Percentiles rank a stretch among this genome's conserved stretches.
Conservation (phyloP, 2,329 filamentous ascomycete genomes). For the Hymenoscyphus occultus region DNA sequence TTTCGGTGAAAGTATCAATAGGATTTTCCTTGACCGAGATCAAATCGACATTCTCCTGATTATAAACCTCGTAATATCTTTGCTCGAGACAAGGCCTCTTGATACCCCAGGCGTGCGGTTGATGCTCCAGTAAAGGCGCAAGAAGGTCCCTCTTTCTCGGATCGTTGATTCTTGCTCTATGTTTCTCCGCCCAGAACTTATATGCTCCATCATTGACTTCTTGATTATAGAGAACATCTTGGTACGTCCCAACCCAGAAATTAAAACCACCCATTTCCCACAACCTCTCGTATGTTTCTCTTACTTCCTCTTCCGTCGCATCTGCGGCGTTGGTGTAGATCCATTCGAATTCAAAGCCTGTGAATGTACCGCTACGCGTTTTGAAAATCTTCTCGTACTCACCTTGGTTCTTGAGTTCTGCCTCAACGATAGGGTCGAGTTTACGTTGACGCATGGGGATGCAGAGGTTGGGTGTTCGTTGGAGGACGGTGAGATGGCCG, state of each 20-base stretch:
- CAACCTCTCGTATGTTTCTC: constrained; percentile 43
- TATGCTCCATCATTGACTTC: constrained; percentile 46
- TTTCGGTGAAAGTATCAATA: constrained; percentile 41
- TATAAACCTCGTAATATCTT: constrained; percentile 49
- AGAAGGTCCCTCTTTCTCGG: constrained; percentile 44
- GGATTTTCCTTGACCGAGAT: constrained; percentile 44
- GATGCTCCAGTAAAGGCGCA: constrained; percentile 41
- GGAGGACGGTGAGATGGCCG: constrained; percentile 47
- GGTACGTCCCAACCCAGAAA: constrained; percentile 46
- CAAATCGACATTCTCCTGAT: constrained; percentile 45
- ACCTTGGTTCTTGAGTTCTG: constrained; percentile 42
- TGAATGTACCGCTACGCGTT: constrained; percentile 44
- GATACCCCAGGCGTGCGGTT: constrained; percentile 45
- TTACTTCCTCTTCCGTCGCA: constrained; percentile 43
- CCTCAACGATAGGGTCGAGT: constrained; percentile 40
- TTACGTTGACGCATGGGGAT: constrained; percentile 54
- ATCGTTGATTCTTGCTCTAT: constrained; percentile 44
- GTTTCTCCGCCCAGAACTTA: constrained; percentile 48
- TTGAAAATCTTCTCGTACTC: constrained; percentile 43
- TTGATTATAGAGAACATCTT: constrained; percentile 43
- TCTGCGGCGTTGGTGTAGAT: constrained; percentile 44
- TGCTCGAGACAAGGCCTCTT: constrained; percentile 48
- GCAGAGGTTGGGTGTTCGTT: constrained; percentile 56
- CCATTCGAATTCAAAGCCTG: constrained; percentile 51
- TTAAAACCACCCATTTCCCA: constrained; percentile 48